Conservation (phyloP, 163 green algal genomes). For the Scenedesmus sp. region DNA sequence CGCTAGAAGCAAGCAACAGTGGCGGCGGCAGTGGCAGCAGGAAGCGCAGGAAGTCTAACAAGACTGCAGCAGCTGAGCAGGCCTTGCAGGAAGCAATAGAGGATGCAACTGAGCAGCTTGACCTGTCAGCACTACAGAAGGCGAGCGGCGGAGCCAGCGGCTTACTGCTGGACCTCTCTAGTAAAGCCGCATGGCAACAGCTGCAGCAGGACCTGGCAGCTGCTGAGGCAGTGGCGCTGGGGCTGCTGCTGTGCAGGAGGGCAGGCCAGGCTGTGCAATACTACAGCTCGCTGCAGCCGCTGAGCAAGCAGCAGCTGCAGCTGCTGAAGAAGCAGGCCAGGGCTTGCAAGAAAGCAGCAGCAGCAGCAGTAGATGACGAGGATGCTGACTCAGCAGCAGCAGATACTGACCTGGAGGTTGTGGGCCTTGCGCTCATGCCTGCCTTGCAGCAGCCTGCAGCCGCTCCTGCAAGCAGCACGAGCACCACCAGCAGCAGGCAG, state of each 20-base stretch:
- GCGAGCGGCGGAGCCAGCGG: constrained; percentile 15
- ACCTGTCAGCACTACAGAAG: constrained; percentile 13
- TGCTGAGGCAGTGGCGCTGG: constrained; percentile 32
- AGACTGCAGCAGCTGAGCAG: not conserved
- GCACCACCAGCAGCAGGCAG: not conserved
- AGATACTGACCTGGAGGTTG: not conserved
- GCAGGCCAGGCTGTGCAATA: constrained; percentile 31
- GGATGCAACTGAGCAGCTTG: constrained; percentile 8
- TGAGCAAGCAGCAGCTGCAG: constrained; percentile 38
- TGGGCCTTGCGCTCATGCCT: constrained; percentile 29
- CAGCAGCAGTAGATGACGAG: not conserved
- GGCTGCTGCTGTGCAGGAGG: constrained; percentile 25
- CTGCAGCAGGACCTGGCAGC: constrained; percentile 25
- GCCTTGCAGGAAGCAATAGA: constrained; percentile 24
- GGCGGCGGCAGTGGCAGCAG: not conserved
- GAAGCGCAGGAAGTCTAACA: not conserved
- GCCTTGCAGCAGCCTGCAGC: not conserved
- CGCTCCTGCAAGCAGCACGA: not conserved
- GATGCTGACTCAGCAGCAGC: not conserved
- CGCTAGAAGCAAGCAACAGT: not conserved
- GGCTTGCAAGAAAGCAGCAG: not conserved
- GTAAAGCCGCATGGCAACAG: constrained; percentile 14
- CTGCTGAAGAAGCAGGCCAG: constrained; percentile 25
- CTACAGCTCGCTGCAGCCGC: constrained; percentile 28
- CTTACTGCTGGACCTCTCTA: not conserved